A percentile compares a stretch with the other conserved stretches of the same genome.
Conservation (phyloP, 495 filamentous ascomycete genomes). For the Penicillium parvum region DNA sequence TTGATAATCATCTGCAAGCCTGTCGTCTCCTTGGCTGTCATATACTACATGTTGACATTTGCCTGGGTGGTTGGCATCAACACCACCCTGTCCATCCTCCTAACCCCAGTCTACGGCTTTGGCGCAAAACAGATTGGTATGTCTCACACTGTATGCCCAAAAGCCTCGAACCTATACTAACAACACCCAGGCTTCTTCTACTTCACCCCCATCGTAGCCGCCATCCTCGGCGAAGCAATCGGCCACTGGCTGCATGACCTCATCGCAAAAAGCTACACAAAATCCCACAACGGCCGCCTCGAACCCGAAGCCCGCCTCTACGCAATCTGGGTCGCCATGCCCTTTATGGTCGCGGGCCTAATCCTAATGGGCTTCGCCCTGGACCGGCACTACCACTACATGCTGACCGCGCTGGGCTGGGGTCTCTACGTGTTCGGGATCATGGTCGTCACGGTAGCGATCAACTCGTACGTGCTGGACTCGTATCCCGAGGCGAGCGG, state of each 20-base stretch:
- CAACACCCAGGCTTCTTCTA: slow-evolving; percentile 49
- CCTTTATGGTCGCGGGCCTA: slow-evolving; percentile 29
- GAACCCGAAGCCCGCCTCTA: slow-evolving; percentile 57
- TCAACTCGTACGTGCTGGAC: slow-evolving; percentile 59
- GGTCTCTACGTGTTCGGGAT: slow-evolving; percentile 33
- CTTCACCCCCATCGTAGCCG: slow-evolving; percentile 54
- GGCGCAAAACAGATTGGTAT: slow-evolving; percentile 47
- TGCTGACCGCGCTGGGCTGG: slow-evolving; percentile 29
- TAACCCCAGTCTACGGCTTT: slow-evolving; percentile 53
- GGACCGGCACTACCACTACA: slow-evolving; percentile 50
- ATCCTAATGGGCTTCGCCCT: slow-evolving; percentile 54
- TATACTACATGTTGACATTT: slow-evolving; percentile 58
- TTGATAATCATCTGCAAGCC: slow-evolving; percentile 50
- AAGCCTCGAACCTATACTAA: background rate
- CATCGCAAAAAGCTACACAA: slow-evolving; percentile 44
- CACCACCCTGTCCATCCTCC: slow-evolving; percentile 54
- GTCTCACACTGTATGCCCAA: background rate
- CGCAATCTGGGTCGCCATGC: background rate
- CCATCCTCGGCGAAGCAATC: slow-evolving; percentile 46
- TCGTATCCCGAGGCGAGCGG: slow-evolving; percentile 53
- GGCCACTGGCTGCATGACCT: slow-evolving; percentile 60
- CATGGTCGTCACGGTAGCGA: slow-evolving; percentile 60
- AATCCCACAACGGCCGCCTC: slow-evolving; percentile 47
- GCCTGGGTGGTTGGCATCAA: slow-evolving; percentile 62
- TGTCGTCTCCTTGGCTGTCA: slow-evolving; percentile 37